Evolutionary conservation across 345 rosid species (phyloP).

Genomic region (Salix exigua): DNA sequence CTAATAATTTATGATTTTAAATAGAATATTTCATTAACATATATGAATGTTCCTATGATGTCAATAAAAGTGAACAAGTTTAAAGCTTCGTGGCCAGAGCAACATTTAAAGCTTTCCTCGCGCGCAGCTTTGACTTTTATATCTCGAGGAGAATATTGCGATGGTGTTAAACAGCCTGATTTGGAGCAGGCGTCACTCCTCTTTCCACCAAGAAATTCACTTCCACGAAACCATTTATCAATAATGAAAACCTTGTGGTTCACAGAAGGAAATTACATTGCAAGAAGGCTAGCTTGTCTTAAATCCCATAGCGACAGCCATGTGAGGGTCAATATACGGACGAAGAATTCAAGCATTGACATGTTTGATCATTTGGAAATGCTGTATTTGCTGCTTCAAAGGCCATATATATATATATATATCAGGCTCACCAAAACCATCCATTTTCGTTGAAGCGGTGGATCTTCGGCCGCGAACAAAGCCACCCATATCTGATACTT

Average conservation of each 20-base stretch:
- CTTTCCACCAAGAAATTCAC: slow-evolving; percentile 7
- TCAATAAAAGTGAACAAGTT: no score
- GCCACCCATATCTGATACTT: not conserved
- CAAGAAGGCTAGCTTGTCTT: slow-evolving; percentile 9
- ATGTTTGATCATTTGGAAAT: slow-evolving; percentile 3
- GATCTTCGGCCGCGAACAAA: not conserved
- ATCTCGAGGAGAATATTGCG: not conserved
- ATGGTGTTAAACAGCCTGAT: not conserved
- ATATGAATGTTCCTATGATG: no score
- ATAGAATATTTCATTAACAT: no score
- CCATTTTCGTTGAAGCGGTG: not conserved
- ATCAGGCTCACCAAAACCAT: not conserved
- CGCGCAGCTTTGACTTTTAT: not conserved
- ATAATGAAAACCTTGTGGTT: slow-evolving; percentile 3
- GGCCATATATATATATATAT: no score
- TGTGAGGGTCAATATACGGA: not conserved
- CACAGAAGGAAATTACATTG: slow-evolving; percentile 1
- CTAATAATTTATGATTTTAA: no score
- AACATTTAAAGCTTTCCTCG: not conserved
- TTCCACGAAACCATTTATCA: slow-evolving; percentile 1
- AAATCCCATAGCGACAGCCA: not conserved
- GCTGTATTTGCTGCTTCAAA: not conserved
- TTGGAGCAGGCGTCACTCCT: not conserved
- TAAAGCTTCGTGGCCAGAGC: not conserved
- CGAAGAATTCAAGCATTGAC: not conserved